These are phyloP conservation scores for Fomitiporia mediterranea DNA, from an alignment of 1,284 basidiomycete species.

Conservation along the genomic window DNA sequence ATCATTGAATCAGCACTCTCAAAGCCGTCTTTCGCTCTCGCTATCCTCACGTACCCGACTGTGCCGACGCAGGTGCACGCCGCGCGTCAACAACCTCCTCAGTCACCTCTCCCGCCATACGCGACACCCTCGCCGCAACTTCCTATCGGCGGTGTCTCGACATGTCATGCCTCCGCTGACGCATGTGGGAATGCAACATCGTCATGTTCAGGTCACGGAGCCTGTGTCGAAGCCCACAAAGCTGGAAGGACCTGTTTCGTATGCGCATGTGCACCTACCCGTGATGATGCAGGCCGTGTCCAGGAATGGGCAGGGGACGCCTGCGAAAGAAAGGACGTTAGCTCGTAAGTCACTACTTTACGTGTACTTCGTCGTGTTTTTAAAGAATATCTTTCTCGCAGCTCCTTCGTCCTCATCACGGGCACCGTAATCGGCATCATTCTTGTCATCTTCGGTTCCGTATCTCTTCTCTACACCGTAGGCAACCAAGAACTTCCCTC, in stretches of 20 bases:
- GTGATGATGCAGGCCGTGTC: conserved; percentile 44
- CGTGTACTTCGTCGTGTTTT: neutral
- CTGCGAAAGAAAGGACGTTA: conserved; percentile 75
- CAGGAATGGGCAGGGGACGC: conserved; percentile 67
- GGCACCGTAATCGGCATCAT: conserved; percentile 64
- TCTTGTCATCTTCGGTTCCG: conserved; percentile 59
- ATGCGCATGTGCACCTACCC: conserved; percentile 60
- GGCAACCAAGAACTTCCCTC: conserved; percentile 63
- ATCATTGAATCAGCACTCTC: conserved; percentile 39
- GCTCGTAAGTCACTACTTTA: conserved; percentile 48
- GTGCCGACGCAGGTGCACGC: conserved; percentile 27
- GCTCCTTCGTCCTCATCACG: conserved; percentile 66
- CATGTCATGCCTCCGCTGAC: conserved; percentile 53
- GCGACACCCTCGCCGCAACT: conserved; percentile 42
- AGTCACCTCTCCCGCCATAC: conserved; percentile 45
- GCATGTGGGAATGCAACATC: conserved; percentile 59
- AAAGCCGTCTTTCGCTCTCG: conserved; percentile 40
- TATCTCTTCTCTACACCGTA: conserved; percentile 59
- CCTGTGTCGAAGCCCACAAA: conserved; percentile 55
- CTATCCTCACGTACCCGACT: conserved; percentile 44
- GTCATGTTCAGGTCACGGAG: conserved; percentile 64
- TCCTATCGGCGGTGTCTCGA: conserved; percentile 56
- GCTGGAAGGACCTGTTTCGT: conserved; percentile 68
- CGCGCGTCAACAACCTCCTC: conserved; percentile 40
- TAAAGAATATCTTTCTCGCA: conserved; percentile 26